phyloP scores from a whole-genome alignment of 805 yeast genomes.

The Clavispora santaluciae region DNA sequence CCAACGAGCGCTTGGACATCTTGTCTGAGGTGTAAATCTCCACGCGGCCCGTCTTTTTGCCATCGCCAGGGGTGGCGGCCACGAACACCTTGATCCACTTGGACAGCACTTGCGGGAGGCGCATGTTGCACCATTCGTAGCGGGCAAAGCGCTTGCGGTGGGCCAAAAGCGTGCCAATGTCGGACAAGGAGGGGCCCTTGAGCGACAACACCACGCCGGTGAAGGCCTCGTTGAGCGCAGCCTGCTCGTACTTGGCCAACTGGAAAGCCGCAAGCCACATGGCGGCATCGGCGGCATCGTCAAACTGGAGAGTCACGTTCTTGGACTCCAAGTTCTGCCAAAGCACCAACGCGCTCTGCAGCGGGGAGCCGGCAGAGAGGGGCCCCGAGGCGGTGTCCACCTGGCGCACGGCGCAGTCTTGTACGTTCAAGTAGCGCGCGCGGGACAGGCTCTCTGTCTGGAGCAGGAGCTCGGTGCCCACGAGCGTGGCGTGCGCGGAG shows the following conservation, averaged over 20 bases:
- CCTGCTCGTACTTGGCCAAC: slow-evolving; percentile 53
- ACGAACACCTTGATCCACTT: slow-evolving; percentile 57
- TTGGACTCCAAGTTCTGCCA: slow-evolving; percentile 26
- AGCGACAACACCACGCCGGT: slow-evolving; percentile 60
- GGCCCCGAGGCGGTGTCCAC: background rate
- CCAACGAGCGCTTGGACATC: slow-evolving; percentile 45
- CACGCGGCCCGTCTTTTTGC: slow-evolving; percentile 45
- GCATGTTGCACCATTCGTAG: slow-evolving; percentile 59
- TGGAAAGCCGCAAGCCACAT: slow-evolving; percentile 47
- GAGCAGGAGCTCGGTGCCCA: slow-evolving; percentile 53
- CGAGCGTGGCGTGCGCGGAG: slow-evolving; percentile 31
- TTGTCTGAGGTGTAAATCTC: slow-evolving; percentile 50
- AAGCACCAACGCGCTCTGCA: slow-evolving; percentile 21
- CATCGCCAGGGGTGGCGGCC: slow-evolving; percentile 43
- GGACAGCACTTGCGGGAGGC: slow-evolving; percentile 53
- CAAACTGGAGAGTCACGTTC: slow-evolving; percentile 22
- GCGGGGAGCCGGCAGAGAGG: no score
- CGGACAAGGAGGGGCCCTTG: slow-evolving; percentile 53
- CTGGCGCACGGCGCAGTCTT: slow-evolving; percentile 31
- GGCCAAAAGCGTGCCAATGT: slow-evolving; percentile 53
- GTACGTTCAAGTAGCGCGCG: slow-evolving; percentile 50
- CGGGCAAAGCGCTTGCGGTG: slow-evolving; percentile 42
- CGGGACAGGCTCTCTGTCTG: slow-evolving; percentile 41
- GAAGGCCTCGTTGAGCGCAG: slow-evolving; percentile 54
- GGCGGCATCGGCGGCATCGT: slow-evolving; percentile 17